Evolutionary conservation across 306 rosid genomes (phyloP), one percentile per base, ranked within the genome.

Genomic region (Betula pendula): DNA sequence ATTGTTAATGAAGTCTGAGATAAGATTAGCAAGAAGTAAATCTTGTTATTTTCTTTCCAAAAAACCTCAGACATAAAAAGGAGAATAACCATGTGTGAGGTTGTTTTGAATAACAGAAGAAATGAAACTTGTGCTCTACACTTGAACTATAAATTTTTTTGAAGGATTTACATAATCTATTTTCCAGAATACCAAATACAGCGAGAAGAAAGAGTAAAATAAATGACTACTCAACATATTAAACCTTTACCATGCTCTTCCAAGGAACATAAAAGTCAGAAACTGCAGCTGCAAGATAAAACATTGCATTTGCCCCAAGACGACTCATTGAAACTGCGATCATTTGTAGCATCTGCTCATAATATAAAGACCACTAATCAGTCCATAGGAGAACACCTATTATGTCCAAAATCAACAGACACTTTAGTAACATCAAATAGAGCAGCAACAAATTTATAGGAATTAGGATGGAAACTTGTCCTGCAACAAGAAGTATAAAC

Each of bases 231-330:
- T 50, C 47, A 63, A 80, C 50, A 68, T 51, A 76, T 75, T 63
- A 76, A 73, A 72, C 74, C 65, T 74, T 81, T 89, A 95, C 99
- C 99, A 95, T 95, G 85, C 91, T 93, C 80, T 85, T 79, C 99
- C 97, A 95, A 74, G 97, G 99, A 77, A 92, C 96, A 77, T 95
- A 95, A 79, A 68, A 95, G 85, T 92, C 97, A 27, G 99, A 90
- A 70, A 86, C 97, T 45, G 99, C 99, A 72, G 99, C 99, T 45
- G 96, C 97, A 77, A 95, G 97, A 87, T 91, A 95, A 88, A 91
- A 89, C 81, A 95, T 82, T 78, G 87, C 91, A 71, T 81, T 72
- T 17, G 87, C 81, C 42, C 97, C 94, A 25, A 88, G 70, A 71
- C 84, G 68, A 74, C 83, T 83, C 82, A 81, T 19, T 76, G 96